phyloP scores from a whole-genome alignment of 1,284 basidiomycete genomes.

The Marasmius sp. region DNA sequence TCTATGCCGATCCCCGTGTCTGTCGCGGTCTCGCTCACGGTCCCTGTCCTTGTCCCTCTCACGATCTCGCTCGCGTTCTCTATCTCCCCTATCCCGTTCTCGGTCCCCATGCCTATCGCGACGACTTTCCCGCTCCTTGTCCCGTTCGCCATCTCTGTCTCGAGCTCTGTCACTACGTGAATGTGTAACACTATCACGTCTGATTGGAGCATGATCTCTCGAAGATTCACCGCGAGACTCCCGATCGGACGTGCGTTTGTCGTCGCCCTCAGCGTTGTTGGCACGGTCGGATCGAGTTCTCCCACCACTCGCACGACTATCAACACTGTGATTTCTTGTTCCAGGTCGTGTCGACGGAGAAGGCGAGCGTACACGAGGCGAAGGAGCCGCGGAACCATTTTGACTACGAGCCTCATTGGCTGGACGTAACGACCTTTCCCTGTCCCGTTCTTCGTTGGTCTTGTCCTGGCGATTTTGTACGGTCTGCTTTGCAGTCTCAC shows the following conservation, averaged over 20 bases:
- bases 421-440: slow-evolving; percentile 40
- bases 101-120: slow-evolving; percentile 29
- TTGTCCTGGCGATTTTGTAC: slow-evolving; percentile 31
- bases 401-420: slow-evolving; percentile 39
- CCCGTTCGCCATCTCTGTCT: slow-evolving; percentile 20
- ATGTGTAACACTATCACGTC: slow-evolving; percentile 48
- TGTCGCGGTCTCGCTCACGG: slow-evolving; percentile 37
- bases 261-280: slow-evolving; percentile 47
- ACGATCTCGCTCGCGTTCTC: slow-evolving; percentile 21
- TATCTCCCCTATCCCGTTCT: slow-evolving; percentile 31
- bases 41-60: slow-evolving; percentile 44
- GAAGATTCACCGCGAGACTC: slow-evolving; percentile 39
- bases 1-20: slow-evolving; percentile 28
- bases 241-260: slow-evolving; percentile 45
- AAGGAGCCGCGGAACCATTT: slow-evolving; percentile 48
- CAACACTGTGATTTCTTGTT: slow-evolving; percentile 67
- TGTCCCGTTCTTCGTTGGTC: slow-evolving; percentile 71
- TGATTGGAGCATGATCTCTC: slow-evolving; percentile 27
- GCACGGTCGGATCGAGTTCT: slow-evolving; percentile 54
- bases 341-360: slow-evolving; percentile 68
- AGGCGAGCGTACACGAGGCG: slow-evolving; percentile 62
- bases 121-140: slow-evolving; percentile 38
- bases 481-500: too few relatives aligned
- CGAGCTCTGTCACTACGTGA: slow-evolving; percentile 42
- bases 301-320: slow-evolving; percentile 70